Base-by-base conservation (phyloP, 345 rosid genomes). In the Mangifera indica region DNA sequence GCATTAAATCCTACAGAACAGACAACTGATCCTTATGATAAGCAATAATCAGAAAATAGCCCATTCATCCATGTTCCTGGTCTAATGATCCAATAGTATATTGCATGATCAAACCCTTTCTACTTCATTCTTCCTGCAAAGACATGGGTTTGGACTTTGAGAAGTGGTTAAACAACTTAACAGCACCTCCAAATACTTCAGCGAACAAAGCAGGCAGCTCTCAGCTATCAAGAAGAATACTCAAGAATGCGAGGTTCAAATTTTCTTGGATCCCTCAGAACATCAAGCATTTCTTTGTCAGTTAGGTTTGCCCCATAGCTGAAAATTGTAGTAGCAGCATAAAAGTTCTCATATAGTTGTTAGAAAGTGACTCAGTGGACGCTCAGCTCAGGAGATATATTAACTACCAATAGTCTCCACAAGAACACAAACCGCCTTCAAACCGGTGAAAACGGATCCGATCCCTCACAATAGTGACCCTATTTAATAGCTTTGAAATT, bases 361-460 rank as follows among this genome's bases (percentile, higher is more conserved):
- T 24, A 26, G 2, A 45, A 25, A 25, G 73, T 25, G 13, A 46
- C n/a, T 56, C 24, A 9, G 63, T 42, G 72, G 26, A 42, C 15
- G 53, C 40, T 44, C 24, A 21, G 26, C 53, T 44, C 63, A 58
- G 42, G 10, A 44, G 55, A 37, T 37, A 37, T 37, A 37, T 37
- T 37, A 7, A 37, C 81, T 88, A 86, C 93, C 98, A 90, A 76
- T 81, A 85, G 64, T 90, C 88, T 60, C 76, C 82, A 75, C 98
- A 86, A 34, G 98, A 89, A 78, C 98, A 93, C 32, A 69, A 71
- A 45, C 93, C 96, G 63, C 84, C 85, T 83, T 91, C 90, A 84
- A 93, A 91, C 67, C 65, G 79, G 83, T 91, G 98, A 83, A 93
- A 93, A 59, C 94, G 86, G 67, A 85, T 81, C 48, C 93, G 83